Percentiles rank a stretch among this genome's conserved stretches.
Evolutionary conservation across 202 grass and related monocot genomes (phyloP).

Genomic region (Schoenoplectus tabernaemontani): DNA sequence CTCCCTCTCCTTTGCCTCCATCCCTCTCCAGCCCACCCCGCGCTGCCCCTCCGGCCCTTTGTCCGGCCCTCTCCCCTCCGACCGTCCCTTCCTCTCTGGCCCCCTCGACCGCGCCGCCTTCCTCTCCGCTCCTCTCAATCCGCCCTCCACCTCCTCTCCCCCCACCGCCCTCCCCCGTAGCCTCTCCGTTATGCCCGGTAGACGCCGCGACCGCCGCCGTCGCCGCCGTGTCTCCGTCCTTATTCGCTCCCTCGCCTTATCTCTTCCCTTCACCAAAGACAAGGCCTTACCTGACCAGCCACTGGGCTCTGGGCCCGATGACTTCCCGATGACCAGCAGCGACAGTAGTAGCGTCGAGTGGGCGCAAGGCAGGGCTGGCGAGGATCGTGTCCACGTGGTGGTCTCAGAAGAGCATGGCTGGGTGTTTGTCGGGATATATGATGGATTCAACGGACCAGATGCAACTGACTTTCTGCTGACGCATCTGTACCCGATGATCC

Average conservation of each 20-base stretch:
- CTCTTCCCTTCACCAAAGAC: neutral
- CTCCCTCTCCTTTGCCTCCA: slow-evolving; percentile 67
- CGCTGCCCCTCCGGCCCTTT: slow-evolving; percentile 54
- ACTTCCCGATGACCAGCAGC: neutral
- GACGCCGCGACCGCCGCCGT: slow-evolving; percentile 24
- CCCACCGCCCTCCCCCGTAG: slow-evolving; percentile 52
- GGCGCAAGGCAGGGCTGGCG: slow-evolving; percentile 93
- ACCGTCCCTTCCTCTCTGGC: slow-evolving; percentile 63
- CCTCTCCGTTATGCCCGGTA: slow-evolving; percentile 33
- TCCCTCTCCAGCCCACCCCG: slow-evolving; percentile 64
- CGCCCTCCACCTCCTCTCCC: slow-evolving; percentile 22
- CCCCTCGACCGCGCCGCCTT: slow-evolving; percentile 46
- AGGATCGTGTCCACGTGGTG: slow-evolving; percentile 88
- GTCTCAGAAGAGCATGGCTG: slow-evolving; percentile 78
- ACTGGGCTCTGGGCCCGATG: neutral
- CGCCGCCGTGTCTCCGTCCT: slow-evolving; percentile 5
- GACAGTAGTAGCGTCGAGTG: slow-evolving; percentile 36
- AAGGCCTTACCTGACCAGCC: neutral
- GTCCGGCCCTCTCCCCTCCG: slow-evolving; percentile 50
- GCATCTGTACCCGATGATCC: slow-evolving; percentile 64
- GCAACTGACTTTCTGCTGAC: slow-evolving; percentile 87
- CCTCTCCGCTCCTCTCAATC: slow-evolving; percentile 63
- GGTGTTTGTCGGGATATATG: slow-evolving; percentile 97
- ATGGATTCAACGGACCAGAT: slow-evolving; percentile 98
- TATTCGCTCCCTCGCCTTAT: neutral